These are phyloP conservation scores for Bisporella sp. DNA, from an alignment of 2,329 filamentous ascomycete genomes.

Conservation along the genomic window DNA sequence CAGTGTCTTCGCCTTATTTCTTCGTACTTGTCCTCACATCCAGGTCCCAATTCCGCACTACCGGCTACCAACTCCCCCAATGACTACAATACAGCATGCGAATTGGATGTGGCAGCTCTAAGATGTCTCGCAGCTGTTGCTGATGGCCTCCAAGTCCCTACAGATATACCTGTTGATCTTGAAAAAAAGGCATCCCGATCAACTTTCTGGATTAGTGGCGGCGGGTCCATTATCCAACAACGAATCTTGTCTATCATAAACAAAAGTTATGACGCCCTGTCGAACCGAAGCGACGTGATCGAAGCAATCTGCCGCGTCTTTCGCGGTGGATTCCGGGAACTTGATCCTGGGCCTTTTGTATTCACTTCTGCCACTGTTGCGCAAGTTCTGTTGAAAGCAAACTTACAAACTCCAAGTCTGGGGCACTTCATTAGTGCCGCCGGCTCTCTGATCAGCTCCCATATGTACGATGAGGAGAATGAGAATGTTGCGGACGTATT, in stretches of 20 bases:
- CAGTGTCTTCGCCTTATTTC: conserved; percentile 23
- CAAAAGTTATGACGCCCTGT: conserved; percentile 45
- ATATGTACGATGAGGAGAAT: conserved; percentile 40
- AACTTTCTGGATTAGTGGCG: conserved; percentile 41
- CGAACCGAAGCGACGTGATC: conserved; percentile 56
- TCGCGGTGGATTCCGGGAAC: conserved; percentile 69
- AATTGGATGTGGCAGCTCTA: conserved; percentile 40
- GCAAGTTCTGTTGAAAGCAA: conserved; percentile 55
- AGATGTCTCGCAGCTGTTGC: conserved; percentile 65
- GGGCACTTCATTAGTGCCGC: conserved; percentile 65
- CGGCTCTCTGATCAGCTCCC: conserved; percentile 60
- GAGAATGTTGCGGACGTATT: conserved; percentile 43
- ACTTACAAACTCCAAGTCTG: conserved; percentile 55
- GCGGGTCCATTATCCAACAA: conserved; percentile 42
- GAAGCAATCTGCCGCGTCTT: conserved; percentile 67
- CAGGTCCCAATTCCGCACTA: not conserved
- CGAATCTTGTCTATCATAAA: conserved; percentile 44
- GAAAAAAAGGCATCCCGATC: conserved; percentile 38
- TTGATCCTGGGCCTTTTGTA: conserved; percentile 68
- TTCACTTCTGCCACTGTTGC: conserved; percentile 61
- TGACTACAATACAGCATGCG: conserved; percentile 20
- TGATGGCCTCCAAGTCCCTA: conserved; percentile 62
- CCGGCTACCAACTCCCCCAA: not conserved
- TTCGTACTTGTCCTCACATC: not conserved
- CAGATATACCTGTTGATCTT: conserved; percentile 61